Base-by-base conservation (phyloP, 371 early-diverging fungal species). In the Rhizopus arrhizus region DNA sequence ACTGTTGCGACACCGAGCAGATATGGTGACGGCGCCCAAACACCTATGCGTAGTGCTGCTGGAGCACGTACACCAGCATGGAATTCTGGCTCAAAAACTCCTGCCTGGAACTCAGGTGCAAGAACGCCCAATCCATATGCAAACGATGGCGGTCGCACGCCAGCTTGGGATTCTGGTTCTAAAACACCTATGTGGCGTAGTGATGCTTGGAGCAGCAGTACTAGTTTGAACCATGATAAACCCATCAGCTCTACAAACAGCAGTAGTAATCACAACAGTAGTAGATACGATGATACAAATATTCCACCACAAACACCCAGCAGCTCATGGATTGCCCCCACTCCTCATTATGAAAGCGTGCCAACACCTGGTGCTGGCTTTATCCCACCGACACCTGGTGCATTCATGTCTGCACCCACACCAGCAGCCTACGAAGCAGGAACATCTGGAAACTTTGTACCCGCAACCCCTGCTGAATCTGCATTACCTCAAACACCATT, bases 21-120 rank as follows among this genome's bases (percentile, higher is more conserved):
- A 41, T 81, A 69, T 64, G 73, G 74, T 36, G 76, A 78, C 28
- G 82, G 84, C 51, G 76, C 74, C 33, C 79, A 77, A 78, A 78
- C 88, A 4, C 78, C 88, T 56, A 68, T 86, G 79, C 77, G 86
- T 66, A 70, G 72, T 73, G 76, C 82, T 2, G 66, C 73, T 34
- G 85, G 87, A 13, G 70, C 83, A 5, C 75, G 88, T 16, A 91
- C 95, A 10, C 93, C 93, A 8, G 91, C 90, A 1, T 90, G 90
- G 90, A 86, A 86, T 59, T 79, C 86, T 35, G 89, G 89, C 29
- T 68, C 68, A 3, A 68, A 68, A 28, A 68, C 68, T 22, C 68
- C 68, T 16, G 91, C 90, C 5, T 90, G 90, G 90, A 86, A 86
- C 56, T 79, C 86, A 42, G 88, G 89, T 32, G 75, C 84, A 33